A percentile compares a stretch with the other conserved stretches of the same genome.
Evolutionary conservation across 2,329 filamentous ascomycete species (phyloP).

Genomic region (Alternaria sp.): DNA sequence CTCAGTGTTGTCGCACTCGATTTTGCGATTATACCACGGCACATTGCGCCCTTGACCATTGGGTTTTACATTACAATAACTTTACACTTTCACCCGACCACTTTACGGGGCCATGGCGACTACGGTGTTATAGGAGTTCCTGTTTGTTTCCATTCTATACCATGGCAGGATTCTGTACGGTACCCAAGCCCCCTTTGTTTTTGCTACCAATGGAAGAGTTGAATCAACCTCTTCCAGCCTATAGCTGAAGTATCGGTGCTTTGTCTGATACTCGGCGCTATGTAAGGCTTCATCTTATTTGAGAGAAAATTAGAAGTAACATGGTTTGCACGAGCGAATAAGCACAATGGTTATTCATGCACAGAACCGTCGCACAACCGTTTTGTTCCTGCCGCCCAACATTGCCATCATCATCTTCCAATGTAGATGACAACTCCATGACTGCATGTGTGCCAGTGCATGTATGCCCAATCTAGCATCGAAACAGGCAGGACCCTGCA

Average conservation of each 20-base stretch:
- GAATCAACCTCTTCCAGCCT: not conserved
- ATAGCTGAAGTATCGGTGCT: slow-evolving; percentile 2
- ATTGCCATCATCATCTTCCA: not conserved
- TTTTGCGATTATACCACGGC: slow-evolving; percentile 15
- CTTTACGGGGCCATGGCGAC: not conserved
- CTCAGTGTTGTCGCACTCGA: slow-evolving; percentile 5
- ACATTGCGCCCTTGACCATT: slow-evolving; percentile 8
- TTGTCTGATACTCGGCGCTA: slow-evolving; percentile 3
- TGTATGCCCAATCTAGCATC: slow-evolving; percentile 4
- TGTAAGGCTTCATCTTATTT: slow-evolving; percentile 3
- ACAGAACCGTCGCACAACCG: not conserved
- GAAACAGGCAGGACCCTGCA: slow-evolving; percentile 8
- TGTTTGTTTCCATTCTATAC: not conserved
- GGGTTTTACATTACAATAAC: not conserved
- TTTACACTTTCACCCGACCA: not conserved
- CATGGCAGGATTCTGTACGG: not conserved
- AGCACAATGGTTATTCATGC: not conserved
- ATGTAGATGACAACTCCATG: not conserved
- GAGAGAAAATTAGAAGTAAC: slow-evolving; percentile 2
- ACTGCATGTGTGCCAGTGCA: slow-evolving; percentile 1
- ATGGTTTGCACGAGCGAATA: not conserved
- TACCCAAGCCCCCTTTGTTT: not conserved
- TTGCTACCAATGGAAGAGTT: not conserved
- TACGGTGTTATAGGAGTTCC: slow-evolving; percentile 7
- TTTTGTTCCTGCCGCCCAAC: not conserved